phyloP scores from a whole-genome alignment of 352 stramenopile species.

The Globisporangium nagaii region DNA sequence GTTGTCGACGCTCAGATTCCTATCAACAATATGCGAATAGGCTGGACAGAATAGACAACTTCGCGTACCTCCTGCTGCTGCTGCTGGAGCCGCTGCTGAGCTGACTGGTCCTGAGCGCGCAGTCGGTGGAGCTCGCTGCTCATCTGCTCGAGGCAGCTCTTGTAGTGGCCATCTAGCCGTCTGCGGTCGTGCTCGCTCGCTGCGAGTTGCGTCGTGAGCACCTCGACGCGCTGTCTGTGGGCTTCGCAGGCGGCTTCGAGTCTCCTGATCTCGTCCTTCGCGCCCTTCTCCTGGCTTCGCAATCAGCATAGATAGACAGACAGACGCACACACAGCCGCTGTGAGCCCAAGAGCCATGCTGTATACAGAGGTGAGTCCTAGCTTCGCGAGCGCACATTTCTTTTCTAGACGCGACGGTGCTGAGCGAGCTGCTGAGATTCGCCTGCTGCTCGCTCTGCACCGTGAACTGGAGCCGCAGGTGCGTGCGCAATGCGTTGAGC shows the following conservation, averaged over 20 bases:
- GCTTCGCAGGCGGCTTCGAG: conserved; percentile 23
- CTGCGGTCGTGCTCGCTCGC: conserved; percentile 21
- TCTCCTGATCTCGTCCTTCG: conserved; percentile 25
- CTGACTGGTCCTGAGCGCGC: conserved; percentile 4
- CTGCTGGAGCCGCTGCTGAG: background rate
- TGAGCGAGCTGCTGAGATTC: conserved; percentile 17
- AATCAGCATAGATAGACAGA: background rate
- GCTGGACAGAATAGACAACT: background rate
- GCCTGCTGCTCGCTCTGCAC: conserved; percentile 32
- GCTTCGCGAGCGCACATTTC: conserved; percentile 35
- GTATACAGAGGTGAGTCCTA: too few relatives aligned
- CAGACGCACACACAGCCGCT: background rate
- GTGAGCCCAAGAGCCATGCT: too few relatives aligned
- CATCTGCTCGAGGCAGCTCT: conserved; percentile 24
- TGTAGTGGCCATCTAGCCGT: conserved; percentile 26
- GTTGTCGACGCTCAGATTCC: too few relatives aligned
- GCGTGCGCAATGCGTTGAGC: conserved; percentile 59
- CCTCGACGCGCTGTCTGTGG: conserved; percentile 20
- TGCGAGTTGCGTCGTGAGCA: conserved; percentile 25
- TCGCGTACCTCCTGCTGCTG: conserved; percentile 9
- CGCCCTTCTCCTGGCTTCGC: conserved; percentile 26
- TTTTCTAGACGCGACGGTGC: conserved; percentile 16
- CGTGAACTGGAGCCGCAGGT: conserved; percentile 61
- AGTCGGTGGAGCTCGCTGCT: conserved; percentile 18
- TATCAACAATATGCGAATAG: background rate